Percentiles rank a stretch among this genome's conserved stretches.
phyloP scores from a whole-genome alignment of 2,329 filamentous ascomycete species.

The Xylaria polymorpha region DNA sequence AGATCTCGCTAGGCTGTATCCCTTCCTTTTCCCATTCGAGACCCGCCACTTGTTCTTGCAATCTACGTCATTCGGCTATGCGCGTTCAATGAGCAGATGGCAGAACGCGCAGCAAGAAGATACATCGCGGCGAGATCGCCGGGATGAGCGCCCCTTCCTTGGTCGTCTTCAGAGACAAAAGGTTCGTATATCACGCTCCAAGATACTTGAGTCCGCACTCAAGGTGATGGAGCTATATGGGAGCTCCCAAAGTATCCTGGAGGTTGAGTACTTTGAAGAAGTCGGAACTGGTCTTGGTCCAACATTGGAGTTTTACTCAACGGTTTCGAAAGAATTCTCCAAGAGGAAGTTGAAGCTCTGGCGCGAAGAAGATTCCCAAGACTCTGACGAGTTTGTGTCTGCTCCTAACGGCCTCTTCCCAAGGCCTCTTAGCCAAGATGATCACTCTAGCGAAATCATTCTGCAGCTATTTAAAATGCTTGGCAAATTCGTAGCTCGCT shows the following conservation, averaged over 20 bases:
- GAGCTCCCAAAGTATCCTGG: slow-evolving; percentile 92
- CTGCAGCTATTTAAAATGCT: slow-evolving; percentile 91
- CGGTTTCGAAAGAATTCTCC: slow-evolving; percentile 95
- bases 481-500: slow-evolving; percentile 96
- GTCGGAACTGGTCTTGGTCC: slow-evolving; percentile 96
- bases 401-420: slow-evolving; percentile 89
- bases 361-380: slow-evolving; percentile 85
- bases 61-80: slow-evolving; percentile 98
- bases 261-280: slow-evolving; percentile 99
- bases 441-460: slow-evolving; percentile 86
- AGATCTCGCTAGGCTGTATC: slow-evolving; percentile 91
- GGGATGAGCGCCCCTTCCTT: slow-evolving; percentile 90
- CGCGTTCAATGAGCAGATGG: slow-evolving; percentile 96
- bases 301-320: slow-evolving; percentile 97
- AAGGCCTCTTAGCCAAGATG: slow-evolving; percentile 84
- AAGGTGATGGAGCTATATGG: slow-evolving; percentile 99
- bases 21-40: slow-evolving; percentile 98
- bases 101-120: slow-evolving; percentile 88
- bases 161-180: slow-evolving; percentile 95
- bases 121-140: slow-evolving; percentile 82
- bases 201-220: slow-evolving; percentile 94
- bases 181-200: slow-evolving; percentile 94
- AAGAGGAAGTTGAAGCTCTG: slow-evolving; percentile 98
- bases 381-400: slow-evolving; percentile 83
- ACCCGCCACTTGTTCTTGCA: slow-evolving; percentile 96